phyloP scores from a whole-genome alignment of 129 eudicot genomes.

The Saposhnikovia divaricata region DNA sequence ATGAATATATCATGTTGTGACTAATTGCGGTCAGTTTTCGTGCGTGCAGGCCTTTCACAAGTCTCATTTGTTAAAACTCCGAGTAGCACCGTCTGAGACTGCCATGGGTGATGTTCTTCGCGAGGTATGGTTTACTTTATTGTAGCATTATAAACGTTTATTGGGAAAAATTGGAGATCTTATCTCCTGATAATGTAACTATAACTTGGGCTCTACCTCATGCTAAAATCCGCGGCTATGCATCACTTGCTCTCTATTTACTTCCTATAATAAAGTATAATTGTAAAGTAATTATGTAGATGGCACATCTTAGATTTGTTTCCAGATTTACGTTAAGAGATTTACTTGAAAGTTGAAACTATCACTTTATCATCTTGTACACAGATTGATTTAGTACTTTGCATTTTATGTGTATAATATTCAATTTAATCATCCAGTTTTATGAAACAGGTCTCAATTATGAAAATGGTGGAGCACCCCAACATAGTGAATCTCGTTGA shows the following conservation, averaged over 20 bases:
- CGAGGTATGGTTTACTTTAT: neutral
- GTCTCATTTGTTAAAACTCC: slow-evolving; percentile 75
- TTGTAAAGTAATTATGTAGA: neutral
- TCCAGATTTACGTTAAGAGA: neutral
- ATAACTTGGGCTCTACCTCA: neutral
- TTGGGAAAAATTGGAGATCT: neutral
- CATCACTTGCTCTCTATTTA: neutral
- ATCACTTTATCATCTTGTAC: neutral
- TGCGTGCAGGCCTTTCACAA: slow-evolving; percentile 84
- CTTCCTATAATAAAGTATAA: neutral
- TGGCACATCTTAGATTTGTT: neutral
- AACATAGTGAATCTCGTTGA: slow-evolving; percentile 90
- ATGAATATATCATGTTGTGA: slow-evolving; percentile 7
- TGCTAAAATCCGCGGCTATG: neutral
- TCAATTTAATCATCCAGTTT: neutral
- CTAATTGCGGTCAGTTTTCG: neutral
- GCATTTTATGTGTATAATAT: neutral
- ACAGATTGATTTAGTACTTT: neutral
- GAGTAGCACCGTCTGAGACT: slow-evolving; percentile 46
- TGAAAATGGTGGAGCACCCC: slow-evolving; percentile 90
- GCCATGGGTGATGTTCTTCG: slow-evolving; percentile 10
- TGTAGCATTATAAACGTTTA: neutral
- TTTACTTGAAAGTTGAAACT: neutral
- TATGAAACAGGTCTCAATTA: slow-evolving; percentile 68
- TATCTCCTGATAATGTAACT: neutral